Conservation (phyloP, 2,329 filamentous ascomycete genomes). For the Cordyceps cicadae region DNA sequence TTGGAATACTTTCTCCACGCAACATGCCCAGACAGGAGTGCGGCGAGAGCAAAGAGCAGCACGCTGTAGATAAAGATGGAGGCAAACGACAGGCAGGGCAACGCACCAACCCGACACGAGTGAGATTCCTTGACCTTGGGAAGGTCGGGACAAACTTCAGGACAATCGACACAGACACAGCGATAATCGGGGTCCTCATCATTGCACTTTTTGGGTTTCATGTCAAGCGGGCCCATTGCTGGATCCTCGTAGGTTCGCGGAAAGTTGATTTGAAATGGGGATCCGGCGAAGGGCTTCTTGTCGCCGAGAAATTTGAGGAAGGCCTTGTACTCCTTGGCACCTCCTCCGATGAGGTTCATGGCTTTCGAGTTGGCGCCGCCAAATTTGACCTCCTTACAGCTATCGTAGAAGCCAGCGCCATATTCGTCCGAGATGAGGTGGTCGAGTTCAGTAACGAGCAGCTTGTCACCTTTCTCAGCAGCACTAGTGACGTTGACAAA, state of each 20-base stretch:
- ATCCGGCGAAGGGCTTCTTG: slow-evolving; percentile 75
- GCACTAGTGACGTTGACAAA: slow-evolving; percentile 88
- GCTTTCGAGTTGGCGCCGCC: slow-evolving; percentile 87
- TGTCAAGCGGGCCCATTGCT: slow-evolving; percentile 62
- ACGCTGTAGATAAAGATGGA: slow-evolving; percentile 80
- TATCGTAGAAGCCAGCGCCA: slow-evolving; percentile 83
- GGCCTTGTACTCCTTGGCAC: slow-evolving; percentile 79
- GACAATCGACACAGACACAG: slow-evolving; percentile 92
- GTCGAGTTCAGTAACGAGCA: slow-evolving; percentile 75
- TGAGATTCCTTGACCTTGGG: slow-evolving; percentile 62
- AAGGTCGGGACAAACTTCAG: slow-evolving; percentile 72
- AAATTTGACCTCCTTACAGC: slow-evolving; percentile 98
- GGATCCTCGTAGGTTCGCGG: slow-evolving; percentile 54
- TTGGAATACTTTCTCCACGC: slow-evolving; percentile 66
- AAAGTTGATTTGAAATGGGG: slow-evolving; percentile 98
- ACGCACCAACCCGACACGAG: slow-evolving; percentile 71
- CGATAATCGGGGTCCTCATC: slow-evolving; percentile 77
- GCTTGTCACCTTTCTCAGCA: slow-evolving; percentile 49
- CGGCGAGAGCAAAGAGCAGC: slow-evolving; percentile 58
- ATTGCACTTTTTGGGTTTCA: slow-evolving; percentile 79
- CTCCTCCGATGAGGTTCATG: slow-evolving; percentile 93
- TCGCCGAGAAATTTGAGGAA: slow-evolving; percentile 89
- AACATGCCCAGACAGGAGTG: slow-evolving; percentile 63
- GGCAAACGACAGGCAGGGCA: slow-evolving; percentile 92
- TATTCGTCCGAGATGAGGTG: slow-evolving; percentile 81